Conservation (phyloP, 495 filamentous ascomycete species). For the Aspergillus avenaceus region DNA sequence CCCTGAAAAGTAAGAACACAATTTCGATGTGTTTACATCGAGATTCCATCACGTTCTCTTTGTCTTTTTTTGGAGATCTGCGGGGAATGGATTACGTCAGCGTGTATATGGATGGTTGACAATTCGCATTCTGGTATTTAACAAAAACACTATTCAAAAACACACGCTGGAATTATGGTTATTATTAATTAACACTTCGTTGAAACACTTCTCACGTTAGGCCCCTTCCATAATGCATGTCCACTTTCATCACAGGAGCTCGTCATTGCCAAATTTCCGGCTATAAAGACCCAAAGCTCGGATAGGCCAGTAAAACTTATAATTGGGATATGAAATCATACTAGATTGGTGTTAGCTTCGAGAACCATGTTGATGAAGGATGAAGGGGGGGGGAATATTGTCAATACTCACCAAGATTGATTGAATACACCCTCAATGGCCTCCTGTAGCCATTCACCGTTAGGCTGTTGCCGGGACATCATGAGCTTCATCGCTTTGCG, state of each 20-base stretch:
- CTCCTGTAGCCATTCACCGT: slow-evolving; percentile 95
- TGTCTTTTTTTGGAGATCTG: neutral
- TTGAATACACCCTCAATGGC: slow-evolving; percentile 98
- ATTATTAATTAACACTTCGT: no score
- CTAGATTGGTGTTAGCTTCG: slow-evolving; percentile 61
- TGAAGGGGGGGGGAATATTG: no score
- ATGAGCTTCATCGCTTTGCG: slow-evolving; percentile 73
- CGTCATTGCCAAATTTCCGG: slow-evolving; percentile 65
- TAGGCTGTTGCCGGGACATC: slow-evolving; percentile 76
- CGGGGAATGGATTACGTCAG: slow-evolving; percentile 2
- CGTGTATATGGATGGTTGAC: no score
- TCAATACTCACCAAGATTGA: slow-evolving; percentile 73
- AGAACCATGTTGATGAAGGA: slow-evolving; percentile 50
- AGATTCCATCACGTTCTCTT: slow-evolving; percentile 6
- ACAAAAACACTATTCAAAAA: no score
- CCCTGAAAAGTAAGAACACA: no score
- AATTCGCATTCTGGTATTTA: neutral
- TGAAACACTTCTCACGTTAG: neutral
- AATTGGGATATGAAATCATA: slow-evolving; percentile 99
- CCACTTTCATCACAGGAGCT: slow-evolving; percentile 26
- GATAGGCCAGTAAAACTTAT: slow-evolving; percentile 95
- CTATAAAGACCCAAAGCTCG: slow-evolving; percentile 90
- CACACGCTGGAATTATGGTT: no score
- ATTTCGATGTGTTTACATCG: neutral
- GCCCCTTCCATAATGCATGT: neutral